Evolutionary conservation across 2,329 filamentous ascomycete species (phyloP), one percentile per base, ranked within the genome.

Genomic region (Fusarium poae): DNA sequence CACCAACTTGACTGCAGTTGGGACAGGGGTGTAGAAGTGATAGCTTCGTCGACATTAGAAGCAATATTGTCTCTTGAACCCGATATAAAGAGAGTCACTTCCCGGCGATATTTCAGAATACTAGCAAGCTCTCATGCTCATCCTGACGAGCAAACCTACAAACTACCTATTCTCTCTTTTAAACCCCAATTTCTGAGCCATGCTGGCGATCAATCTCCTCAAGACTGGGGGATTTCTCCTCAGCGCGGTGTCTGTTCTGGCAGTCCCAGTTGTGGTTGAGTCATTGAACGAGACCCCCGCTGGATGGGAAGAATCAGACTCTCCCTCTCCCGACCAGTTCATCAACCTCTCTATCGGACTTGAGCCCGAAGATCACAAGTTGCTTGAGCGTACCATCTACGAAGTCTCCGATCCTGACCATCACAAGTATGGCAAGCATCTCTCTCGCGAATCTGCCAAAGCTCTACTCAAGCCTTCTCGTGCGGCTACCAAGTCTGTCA

Each of bases 391-490:
- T 48, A 79, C 81, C 3, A 76, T 87, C 13, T 66, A 81, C 43
- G 78, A 83, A 23, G 81, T 87, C 66, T 85, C 85, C 3, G 82
- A 84, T 1, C 85, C 85, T 0, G 77, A 75, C 6, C 79, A 83
- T 57, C 57, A 73, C 2, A 79, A 77, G 20, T 87, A 87, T 61
- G 85, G 86, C 20, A 78, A 81, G 43, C 81, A 86, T 66, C 80
- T 86, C 67, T 76, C 79, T 18, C 80, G 82, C 10, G 78, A 83
- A 12, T 82, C 85, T 64, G 82, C 86, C 56, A 81, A 83, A 55
- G 77, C 79, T 12, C 80, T 87, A 65, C 79, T 87, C 25, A 78
- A 78, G 7, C 85, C 85, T 1, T 78, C 74, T 16, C 70, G 74
- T 11, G 73, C 77, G 5, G 79, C 83, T 0, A 74, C 80, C 2